phyloP scores from a whole-genome alignment of 345 rosid genomes.

The Citrus reticulata region DNA sequence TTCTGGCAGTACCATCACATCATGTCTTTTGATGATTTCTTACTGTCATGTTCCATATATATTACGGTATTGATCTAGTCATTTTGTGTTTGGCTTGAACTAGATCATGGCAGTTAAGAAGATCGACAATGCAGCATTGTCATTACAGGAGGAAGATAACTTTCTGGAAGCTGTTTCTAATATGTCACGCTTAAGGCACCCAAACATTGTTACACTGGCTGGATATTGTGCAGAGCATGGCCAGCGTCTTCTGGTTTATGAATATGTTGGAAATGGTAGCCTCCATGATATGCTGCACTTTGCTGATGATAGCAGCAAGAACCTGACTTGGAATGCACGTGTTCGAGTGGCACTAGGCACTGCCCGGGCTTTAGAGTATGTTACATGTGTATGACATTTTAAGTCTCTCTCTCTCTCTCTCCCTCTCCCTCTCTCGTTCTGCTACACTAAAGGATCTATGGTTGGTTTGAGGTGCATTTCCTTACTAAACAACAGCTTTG shows the following conservation, averaged over 20 bases:
- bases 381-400: conserved; percentile 17
- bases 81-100: conserved; percentile 18
- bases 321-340: conserved; percentile 88
- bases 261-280: conserved; percentile 67
- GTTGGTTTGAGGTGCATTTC: background rate
- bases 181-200: conserved; percentile 94
- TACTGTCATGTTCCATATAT: background rate
- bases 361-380: conserved; percentile 97
- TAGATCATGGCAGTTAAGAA: conserved; percentile 90
- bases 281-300: conserved; percentile 85
- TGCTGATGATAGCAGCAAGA: conserved; percentile 66
- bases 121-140: conserved; percentile 85
- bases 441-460: background rate
- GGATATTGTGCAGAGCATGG: conserved; percentile 98
- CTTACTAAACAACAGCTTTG: conserved; percentile 15
- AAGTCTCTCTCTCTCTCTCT: background rate
- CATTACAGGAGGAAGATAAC: conserved; percentile 87
- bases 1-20: background rate
- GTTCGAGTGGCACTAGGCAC: conserved; percentile 98
- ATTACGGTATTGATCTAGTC: background rate
- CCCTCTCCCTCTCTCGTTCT: too few species aligned
- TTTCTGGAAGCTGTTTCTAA: conserved; percentile 91
- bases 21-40: background rate
- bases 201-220: conserved; percentile 71
- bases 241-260: conserved; percentile 93